Evolutionary conservation across 805 yeast genomes (phyloP), one percentile per base, ranked within the genome.

Genomic region (Candida rishiriensis): DNA sequence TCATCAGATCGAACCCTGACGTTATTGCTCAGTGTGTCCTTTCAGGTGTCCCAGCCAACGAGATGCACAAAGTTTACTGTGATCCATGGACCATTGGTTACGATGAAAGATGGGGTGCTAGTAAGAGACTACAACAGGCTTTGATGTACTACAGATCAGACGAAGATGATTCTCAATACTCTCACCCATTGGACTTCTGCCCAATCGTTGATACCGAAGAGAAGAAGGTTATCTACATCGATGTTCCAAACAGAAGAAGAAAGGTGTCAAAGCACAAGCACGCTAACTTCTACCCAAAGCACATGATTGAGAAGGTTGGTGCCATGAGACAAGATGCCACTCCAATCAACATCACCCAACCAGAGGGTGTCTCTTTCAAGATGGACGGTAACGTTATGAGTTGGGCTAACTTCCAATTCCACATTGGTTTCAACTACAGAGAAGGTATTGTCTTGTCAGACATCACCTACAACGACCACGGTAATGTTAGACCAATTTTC

Each of bases 381-480:
- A 73, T 85, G 79, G 71, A 72, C 44, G 88, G 87, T 42, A 75
- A 83, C 57, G 72, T 78, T 42, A 79, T 85, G 74, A 74, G 73
- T 50, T 85, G 93, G 93, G 80, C 84, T 52, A 85, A 85, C 69
- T 85, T 78, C 72, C 73, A 77, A 50, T 73, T 85, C 71, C 91
- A 85, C 65, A 70, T 85, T 63, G 93, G 93, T 33, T 85, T 85
- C 77, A 85, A 85, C 72, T 83, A 84, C 70, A 77, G 91, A 70
- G 93, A 85, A 66, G 93, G 93, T 51, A 81, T 85, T 61, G 91
- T 85, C 29, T 73, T 85, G 51, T 77, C 83, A 54, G 89, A 85
- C 65, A 74, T 85, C 58, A 66, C 76, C 32, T 85, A 80, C 73
- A 82, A 84, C 57, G 91, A 85, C 61, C 87, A 82, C 53, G 90